A percentile compares a stretch with the other conserved stretches of the same genome.
Conservation (phyloP, 257 asterid genomes). For the Solanum rostratum region DNA sequence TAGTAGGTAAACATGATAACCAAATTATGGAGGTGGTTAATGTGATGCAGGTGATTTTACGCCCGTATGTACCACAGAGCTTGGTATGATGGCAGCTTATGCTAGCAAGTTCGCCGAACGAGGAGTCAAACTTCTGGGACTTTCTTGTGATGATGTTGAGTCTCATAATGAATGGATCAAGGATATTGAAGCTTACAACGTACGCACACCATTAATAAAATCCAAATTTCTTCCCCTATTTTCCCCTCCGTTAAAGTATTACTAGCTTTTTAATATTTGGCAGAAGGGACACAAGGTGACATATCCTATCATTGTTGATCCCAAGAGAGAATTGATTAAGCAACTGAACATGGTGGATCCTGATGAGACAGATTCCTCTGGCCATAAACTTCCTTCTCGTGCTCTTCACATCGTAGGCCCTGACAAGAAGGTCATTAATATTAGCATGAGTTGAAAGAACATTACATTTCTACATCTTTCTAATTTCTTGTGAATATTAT, state of each 20-base stretch:
- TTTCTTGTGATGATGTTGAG: conserved; percentile 58
- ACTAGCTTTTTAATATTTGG: not conserved
- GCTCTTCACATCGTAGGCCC: conserved; percentile 81
- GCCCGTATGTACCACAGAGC: conserved; percentile 93
- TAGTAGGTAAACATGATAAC: too few species aligned
- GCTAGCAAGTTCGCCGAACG: conserved; percentile 50
- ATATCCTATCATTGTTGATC: conserved; percentile 73
- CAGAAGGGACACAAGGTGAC: conserved; percentile 45
- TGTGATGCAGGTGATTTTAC: conserved; percentile 53
- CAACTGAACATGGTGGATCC: conserved; percentile 94
- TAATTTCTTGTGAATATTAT: not conserved
- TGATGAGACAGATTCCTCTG: conserved; percentile 44
- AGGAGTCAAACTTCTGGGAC: conserved; percentile 69
- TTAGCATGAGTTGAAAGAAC: too few species aligned
- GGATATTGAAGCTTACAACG: conserved; percentile 67
- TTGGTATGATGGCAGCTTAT: conserved; percentile 74
- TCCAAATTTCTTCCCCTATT: not conserved
- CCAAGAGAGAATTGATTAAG: conserved; percentile 36
- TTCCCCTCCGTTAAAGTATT: not conserved
- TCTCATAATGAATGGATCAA: conserved; percentile 78
- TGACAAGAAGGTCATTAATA: conserved; percentile 37
- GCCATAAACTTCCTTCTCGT: conserved; percentile 43
- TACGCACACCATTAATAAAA: too few species aligned
- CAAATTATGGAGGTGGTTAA: too few species aligned
- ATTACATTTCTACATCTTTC: too few species aligned